A percentile compares a stretch with the other conserved stretches of the same genome.
phyloP scores from a whole-genome alignment of 345 rosid genomes.

The Schrenkiella parvula region DNA sequence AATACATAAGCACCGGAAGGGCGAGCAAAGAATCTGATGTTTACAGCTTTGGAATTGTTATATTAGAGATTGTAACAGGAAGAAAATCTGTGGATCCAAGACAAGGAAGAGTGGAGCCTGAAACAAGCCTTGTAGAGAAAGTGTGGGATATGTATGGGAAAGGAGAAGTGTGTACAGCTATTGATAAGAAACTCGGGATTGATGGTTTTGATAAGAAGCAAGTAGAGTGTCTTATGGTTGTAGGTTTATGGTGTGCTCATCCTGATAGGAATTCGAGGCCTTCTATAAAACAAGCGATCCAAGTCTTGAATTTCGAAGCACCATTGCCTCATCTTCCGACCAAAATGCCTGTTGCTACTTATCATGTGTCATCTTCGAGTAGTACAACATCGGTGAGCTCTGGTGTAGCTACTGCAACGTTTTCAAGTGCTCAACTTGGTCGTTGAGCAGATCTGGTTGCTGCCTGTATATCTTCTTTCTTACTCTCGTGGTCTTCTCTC shows the following conservation, averaged over 20 bases:
- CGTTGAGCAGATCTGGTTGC: slow-evolving; percentile 22
- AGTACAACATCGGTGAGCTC: slow-evolving; percentile 26
- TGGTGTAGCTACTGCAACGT: slow-evolving; percentile 31
- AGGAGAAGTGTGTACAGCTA: slow-evolving; percentile 21
- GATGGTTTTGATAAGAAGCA: slow-evolving; percentile 39
- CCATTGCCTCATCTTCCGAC: slow-evolving; percentile 42
- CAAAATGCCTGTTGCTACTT: slow-evolving; percentile 43
- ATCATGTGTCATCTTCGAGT: slow-evolving; percentile 31
- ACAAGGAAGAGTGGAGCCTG: slow-evolving; percentile 12
- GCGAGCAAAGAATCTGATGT: slow-evolving; percentile 50
- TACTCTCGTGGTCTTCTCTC: too few relatives aligned
- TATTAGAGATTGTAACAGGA: slow-evolving; percentile 41
- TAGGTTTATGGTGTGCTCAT: slow-evolving; percentile 63
- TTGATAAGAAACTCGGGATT: slow-evolving; percentile 34
- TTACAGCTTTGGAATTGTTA: slow-evolving; percentile 46
- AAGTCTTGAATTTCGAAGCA: slow-evolving; percentile 43
- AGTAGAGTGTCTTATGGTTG: slow-evolving; percentile 39
- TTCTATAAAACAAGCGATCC: slow-evolving; percentile 48
- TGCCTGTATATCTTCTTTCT: not conserved
- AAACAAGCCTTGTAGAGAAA: slow-evolving; percentile 45
- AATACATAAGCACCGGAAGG: slow-evolving; percentile 45
- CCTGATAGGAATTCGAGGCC: slow-evolving; percentile 47
- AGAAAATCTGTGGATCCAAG: slow-evolving; percentile 36
- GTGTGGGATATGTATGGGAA: slow-evolving; percentile 45
- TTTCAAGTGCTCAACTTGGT: slow-evolving; percentile 35